Conservation (phyloP, 1,139 yeast species). For the Zygosaccharomyces sapae region DNA sequence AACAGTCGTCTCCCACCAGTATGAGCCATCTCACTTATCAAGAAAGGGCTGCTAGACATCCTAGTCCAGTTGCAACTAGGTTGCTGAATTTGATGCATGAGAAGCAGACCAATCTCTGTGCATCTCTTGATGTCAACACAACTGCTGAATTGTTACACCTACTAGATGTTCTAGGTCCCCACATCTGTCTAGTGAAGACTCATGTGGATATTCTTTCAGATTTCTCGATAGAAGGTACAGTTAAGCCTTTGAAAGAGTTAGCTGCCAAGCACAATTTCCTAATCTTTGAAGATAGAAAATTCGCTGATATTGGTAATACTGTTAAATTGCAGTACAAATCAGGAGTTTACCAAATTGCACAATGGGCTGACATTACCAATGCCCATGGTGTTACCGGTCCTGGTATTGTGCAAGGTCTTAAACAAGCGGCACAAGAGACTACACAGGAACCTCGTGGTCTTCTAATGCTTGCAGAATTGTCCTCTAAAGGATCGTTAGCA, state of each 20-base stretch:
- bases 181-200: slow-evolving; percentile 86
- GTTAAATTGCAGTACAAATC: slow-evolving; percentile 90
- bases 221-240: slow-evolving; percentile 74
- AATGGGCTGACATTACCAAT: slow-evolving; percentile 96
- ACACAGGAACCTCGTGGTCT: slow-evolving; percentile 75
- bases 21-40: slow-evolving; percentile 47
- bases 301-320: slow-evolving; percentile 97
- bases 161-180: slow-evolving; percentile 82
- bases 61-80: slow-evolving; percentile 74
- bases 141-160: slow-evolving; percentile 68
- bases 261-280: slow-evolving; percentile 76
- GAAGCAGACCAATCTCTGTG: slow-evolving; percentile 87
- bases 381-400: slow-evolving; percentile 98
- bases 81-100: slow-evolving; percentile 69
- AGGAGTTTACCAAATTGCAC: slow-evolving; percentile 82
- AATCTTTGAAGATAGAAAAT: slow-evolving; percentile 93
- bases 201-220: slow-evolving; percentile 92
- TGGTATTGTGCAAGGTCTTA: slow-evolving; percentile 85
- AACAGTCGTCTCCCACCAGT: not conserved
- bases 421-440: slow-evolving; percentile 73
- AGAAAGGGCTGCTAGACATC: slow-evolving; percentile 64
- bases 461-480: slow-evolving; percentile 91
- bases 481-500: slow-evolving; percentile 90
- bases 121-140: slow-evolving; percentile 86
- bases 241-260: slow-evolving; percentile 64